These are phyloP conservation scores for Primulina huaijiensis DNA, from an alignment of 257 asterid species.

Conservation along the genomic window DNA sequence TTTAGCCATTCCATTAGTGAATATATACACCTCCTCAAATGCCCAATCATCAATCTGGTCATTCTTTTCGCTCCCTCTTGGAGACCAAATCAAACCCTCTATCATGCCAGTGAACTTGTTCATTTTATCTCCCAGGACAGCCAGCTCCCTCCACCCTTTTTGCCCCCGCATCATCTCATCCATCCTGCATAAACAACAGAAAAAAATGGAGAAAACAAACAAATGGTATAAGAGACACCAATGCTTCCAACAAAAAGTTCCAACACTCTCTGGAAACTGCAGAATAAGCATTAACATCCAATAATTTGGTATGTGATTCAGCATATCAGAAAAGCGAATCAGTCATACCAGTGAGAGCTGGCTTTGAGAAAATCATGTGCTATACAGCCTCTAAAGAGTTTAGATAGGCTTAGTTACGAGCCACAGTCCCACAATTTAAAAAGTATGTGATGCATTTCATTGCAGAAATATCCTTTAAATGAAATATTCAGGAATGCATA, in stretches of 20 bases:
- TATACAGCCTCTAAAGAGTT: neutral
- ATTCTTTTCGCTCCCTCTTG: constrained; percentile 62
- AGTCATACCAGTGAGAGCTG: neutral
- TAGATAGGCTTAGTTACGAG: neutral
- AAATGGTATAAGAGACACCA: neutral
- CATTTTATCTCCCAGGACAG: constrained; percentile 83
- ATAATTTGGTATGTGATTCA: neutral
- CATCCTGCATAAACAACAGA: constrained; percentile 61
- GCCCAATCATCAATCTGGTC: constrained; percentile 92
- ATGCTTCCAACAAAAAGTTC: neutral
- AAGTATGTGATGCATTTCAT: neutral
- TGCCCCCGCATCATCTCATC: constrained; percentile 99
- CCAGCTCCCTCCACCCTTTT: constrained; percentile 98
- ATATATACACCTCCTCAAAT: constrained; percentile 77
- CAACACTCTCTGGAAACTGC: neutral
- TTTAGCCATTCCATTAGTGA: constrained; percentile 11
- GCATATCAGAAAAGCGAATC: neutral
- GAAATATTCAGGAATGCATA: neutral
- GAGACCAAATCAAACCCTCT: constrained; percentile 96
- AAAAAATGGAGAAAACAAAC: neutral
- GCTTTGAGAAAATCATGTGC: neutral
- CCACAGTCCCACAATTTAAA: neutral
- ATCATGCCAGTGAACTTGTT: constrained; percentile 90
- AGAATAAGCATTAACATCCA: neutral
- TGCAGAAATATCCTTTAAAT: neutral